These are phyloP conservation scores for Saccharomyces cerevisiae DNA, from an alignment of 805 yeast genomes.

Conservation along the genomic window DNA sequence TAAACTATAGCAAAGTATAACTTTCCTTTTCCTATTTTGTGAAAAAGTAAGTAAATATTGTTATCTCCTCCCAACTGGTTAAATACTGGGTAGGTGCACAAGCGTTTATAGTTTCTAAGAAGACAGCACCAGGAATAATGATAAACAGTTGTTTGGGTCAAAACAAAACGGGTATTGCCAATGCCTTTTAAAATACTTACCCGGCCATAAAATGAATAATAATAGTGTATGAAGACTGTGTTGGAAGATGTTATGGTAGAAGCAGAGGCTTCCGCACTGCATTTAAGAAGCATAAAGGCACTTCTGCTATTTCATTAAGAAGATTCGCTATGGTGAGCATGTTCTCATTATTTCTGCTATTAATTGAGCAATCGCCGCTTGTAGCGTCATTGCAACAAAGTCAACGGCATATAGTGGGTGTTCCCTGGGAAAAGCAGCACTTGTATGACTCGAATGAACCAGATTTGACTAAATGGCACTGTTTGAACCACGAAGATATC, in stretches of 20 bases:
- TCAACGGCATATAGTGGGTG: conserved; percentile 7
- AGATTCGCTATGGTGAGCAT: background rate
- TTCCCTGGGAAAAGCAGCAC: conserved; percentile 14
- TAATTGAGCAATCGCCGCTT: background rate
- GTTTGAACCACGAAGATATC: conserved; percentile 62
- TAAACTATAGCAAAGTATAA: background rate
- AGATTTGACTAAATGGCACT: conserved; percentile 54
- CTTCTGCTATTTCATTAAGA: background rate
- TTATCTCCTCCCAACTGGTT: background rate
- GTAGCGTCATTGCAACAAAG: background rate
- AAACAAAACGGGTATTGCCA: background rate
- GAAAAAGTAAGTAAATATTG: background rate
- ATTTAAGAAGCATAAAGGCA: background rate
- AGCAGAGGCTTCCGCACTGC: background rate
- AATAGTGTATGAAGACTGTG: background rate
- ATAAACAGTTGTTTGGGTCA: background rate
- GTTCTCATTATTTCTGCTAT: background rate
- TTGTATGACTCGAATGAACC: conserved; percentile 31
- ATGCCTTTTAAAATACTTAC: background rate
- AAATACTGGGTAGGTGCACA: background rate
- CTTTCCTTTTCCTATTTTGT: background rate
- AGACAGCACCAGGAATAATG: background rate
- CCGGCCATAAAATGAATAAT: background rate
- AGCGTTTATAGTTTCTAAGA: background rate
- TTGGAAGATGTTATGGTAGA: background rate